These are phyloP conservation scores for Apophysomyces trapeziformis DNA, from an alignment of 371 early-diverging fungal species.

Conservation along the genomic window DNA sequence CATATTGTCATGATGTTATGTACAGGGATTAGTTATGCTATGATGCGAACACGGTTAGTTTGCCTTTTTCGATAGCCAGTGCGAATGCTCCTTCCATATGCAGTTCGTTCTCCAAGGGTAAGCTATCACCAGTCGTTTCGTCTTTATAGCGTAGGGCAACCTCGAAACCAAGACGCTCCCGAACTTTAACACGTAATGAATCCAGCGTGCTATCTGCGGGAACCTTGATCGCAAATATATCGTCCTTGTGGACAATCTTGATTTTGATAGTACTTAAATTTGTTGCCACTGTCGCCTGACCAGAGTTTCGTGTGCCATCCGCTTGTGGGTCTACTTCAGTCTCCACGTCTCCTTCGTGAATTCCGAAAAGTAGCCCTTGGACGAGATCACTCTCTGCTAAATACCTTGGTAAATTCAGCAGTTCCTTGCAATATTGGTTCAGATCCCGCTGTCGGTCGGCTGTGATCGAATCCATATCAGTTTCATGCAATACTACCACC, in stretches of 20 bases:
- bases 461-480: background rate
- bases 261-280: conserved; percentile 51
- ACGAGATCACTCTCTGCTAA: conserved; percentile 60
- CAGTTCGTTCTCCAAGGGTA: conserved; percentile 32
- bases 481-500: background rate
- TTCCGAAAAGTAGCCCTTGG: conserved; percentile 65
- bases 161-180: conserved; percentile 48
- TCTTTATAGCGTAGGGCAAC: conserved; percentile 31
- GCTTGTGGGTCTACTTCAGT: conserved; percentile 47
- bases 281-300: conserved; percentile 13
- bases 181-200: conserved; percentile 55
- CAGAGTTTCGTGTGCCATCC: background rate
- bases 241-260: conserved; percentile 67
- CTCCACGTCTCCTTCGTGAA: conserved; percentile 71
- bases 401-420: conserved; percentile 64
- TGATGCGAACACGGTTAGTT: conserved; percentile 35
- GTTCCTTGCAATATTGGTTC: conserved; percentile 71
- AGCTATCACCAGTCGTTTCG: conserved; percentile 25
- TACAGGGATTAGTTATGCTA: conserved; percentile 2
- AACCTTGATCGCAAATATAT: conserved; percentile 73
- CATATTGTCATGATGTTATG: conserved; percentile 8
- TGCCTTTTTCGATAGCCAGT: conserved; percentile 34
- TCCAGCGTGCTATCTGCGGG: conserved; percentile 57
- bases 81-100: conserved; percentile 45
- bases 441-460: conserved; percentile 66